Conservation (phyloP, 2,329 filamentous ascomycete species). For the Laburnicola sp. region DNA sequence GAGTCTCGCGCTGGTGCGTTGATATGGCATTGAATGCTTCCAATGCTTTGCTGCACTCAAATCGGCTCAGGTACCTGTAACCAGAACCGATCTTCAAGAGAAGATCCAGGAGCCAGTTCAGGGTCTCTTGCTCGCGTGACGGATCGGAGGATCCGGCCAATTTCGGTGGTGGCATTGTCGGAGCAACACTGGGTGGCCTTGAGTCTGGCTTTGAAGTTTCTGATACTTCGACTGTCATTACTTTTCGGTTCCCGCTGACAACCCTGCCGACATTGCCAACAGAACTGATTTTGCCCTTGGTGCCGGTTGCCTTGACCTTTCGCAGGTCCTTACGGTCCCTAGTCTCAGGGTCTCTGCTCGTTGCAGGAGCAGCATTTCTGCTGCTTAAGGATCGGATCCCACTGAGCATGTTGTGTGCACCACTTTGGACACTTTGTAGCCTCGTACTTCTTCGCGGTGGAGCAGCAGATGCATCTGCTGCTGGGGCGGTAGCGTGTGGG, state of each 20-base stretch:
- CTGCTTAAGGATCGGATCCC: slow-evolving; percentile 67
- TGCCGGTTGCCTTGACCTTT: slow-evolving; percentile 77
- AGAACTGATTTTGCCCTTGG: slow-evolving; percentile 64
- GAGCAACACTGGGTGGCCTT: slow-evolving; percentile 43
- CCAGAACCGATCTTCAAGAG: slow-evolving; percentile 80
- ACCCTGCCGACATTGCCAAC: slow-evolving; percentile 77
- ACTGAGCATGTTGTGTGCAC: slow-evolving; percentile 47
- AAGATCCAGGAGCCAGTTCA: slow-evolving; percentile 76
- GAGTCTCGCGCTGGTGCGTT: slow-evolving; percentile 78
- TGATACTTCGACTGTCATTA: slow-evolving; percentile 64
- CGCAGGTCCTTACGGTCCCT: slow-evolving; percentile 74
- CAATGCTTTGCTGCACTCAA: slow-evolving; percentile 76
- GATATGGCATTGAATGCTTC: slow-evolving; percentile 73
- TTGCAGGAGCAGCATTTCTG: slow-evolving; percentile 63
- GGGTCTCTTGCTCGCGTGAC: slow-evolving; percentile 71
- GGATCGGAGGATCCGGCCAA: slow-evolving; percentile 57
- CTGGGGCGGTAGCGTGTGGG: slow-evolving; percentile 25
- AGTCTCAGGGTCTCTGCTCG: slow-evolving; percentile 57
- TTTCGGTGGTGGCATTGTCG: slow-evolving; percentile 33
- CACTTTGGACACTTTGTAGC: slow-evolving; percentile 30
- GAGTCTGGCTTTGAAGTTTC: slow-evolving; percentile 69
- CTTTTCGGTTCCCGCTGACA: slow-evolving; percentile 90
- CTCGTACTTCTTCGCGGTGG: slow-evolving; percentile 51
- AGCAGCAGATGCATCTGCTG: slow-evolving; percentile 48
- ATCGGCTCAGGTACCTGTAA: slow-evolving; percentile 77